phyloP scores from a whole-genome alignment of 2,329 filamentous ascomycete genomes.

The Trichoderma asperellum region DNA sequence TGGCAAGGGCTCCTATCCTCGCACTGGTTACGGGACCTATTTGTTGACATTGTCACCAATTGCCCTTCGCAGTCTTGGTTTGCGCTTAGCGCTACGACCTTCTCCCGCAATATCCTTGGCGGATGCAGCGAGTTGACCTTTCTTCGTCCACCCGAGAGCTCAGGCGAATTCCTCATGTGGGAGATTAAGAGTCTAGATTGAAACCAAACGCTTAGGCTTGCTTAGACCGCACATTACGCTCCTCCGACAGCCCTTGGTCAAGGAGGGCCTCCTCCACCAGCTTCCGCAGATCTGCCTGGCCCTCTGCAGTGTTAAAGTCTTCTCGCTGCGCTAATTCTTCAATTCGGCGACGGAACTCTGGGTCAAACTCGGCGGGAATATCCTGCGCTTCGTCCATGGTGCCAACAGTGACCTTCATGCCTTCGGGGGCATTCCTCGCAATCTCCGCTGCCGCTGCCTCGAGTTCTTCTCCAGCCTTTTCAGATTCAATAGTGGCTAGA shows the following conservation, averaged over 20 bases:
- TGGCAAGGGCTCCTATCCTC: slow-evolving; percentile 64
- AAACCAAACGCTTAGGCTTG: slow-evolving; percentile 49
- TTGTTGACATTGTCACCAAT: slow-evolving; percentile 51
- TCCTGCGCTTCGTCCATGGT: slow-evolving; percentile 69
- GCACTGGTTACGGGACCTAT: slow-evolving; percentile 54
- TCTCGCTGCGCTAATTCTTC: slow-evolving; percentile 83
- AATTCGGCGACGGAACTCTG: slow-evolving; percentile 82
- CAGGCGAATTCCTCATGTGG: slow-evolving; percentile 64
- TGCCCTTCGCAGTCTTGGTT: slow-evolving; percentile 58
- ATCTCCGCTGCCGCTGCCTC: slow-evolving; percentile 37
- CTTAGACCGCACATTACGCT: slow-evolving; percentile 66
- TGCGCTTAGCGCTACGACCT: slow-evolving; percentile 56
- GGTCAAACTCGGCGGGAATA: slow-evolving; percentile 68
- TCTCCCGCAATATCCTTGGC: slow-evolving; percentile 51
- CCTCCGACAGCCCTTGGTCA: slow-evolving; percentile 65
- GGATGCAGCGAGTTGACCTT: slow-evolving; percentile 57
- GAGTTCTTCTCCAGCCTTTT: slow-evolving; percentile 38
- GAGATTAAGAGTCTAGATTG: slow-evolving; percentile 55
- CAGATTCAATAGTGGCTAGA: slow-evolving; percentile 50
- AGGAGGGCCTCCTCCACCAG: slow-evolving; percentile 80
- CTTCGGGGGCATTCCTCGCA: slow-evolving; percentile 63
- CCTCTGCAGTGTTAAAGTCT: slow-evolving; percentile 80
- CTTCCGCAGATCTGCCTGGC: slow-evolving; percentile 76
- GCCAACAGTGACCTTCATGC: slow-evolving; percentile 76
- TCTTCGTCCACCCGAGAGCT: slow-evolving; percentile 53